Evolutionary conservation across 148 eudicot genomes (phyloP).

Genomic region (Gaultheria prostrata): DNA sequence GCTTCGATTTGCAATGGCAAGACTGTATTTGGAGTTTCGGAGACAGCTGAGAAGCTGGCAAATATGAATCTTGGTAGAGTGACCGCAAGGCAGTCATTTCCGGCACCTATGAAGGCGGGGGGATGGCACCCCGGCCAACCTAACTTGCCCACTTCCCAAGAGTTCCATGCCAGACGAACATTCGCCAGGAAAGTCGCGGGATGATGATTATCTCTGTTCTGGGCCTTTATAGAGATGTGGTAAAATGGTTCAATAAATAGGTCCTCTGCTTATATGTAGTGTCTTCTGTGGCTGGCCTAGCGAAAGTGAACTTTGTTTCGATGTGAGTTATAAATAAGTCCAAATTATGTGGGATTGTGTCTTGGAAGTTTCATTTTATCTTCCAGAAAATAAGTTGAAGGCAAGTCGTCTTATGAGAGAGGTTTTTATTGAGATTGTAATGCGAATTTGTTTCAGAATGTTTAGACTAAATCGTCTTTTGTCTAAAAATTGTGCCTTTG

Average conservation of each 20-base stretch:
- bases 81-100: slow-evolving; percentile 18
- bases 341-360: not conserved
- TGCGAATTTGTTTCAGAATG: not conserved
- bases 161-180: slow-evolving; percentile 29
- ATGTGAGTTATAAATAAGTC: not conserved
- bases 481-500: not conserved
- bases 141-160: slow-evolving; percentile 32
- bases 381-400: not conserved
- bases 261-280: not conserved
- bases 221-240: not conserved
- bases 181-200: slow-evolving; percentile 40
- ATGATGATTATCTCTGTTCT: slow-evolving; percentile 13
- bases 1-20: slow-evolving; percentile 33
- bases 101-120: slow-evolving; percentile 54
- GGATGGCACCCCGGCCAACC: slow-evolving; percentile 38
- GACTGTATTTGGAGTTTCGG: slow-evolving; percentile 30
- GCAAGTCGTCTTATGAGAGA: not conserved
- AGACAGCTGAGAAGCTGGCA: slow-evolving; percentile 39
- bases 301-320: slow-evolving; percentile 6
- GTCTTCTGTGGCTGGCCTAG: slow-evolving; percentile 5
- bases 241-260: not conserved
- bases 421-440: not conserved
- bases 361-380: not conserved
- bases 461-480: not conserved
- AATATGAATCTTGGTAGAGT: slow-evolving; percentile 34